A percentile compares a stretch with the other conserved stretches of the same genome.
phyloP scores from a whole-genome alignment of 371 early-diverging fungal species.

The Rhizopus delemar region DNA sequence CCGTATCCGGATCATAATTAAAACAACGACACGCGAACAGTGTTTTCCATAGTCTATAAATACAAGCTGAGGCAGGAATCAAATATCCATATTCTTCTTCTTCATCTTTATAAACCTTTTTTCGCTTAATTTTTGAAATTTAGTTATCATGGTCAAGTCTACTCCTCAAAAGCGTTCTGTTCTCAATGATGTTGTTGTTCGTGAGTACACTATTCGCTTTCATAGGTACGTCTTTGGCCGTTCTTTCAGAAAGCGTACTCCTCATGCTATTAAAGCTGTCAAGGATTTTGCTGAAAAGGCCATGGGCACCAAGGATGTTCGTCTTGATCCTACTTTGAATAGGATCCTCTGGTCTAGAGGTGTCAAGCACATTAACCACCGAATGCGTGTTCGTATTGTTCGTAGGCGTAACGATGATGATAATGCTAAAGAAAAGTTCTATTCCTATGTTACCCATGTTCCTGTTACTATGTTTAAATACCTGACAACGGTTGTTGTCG shows the following conservation, averaged over 20 bases:
- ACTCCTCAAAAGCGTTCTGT: constrained; percentile 63
- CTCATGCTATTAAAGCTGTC: constrained; percentile 90
- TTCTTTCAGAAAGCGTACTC: constrained; percentile 95
- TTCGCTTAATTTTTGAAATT: too few species aligned
- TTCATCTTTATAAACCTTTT: too few species aligned
- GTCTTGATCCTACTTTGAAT: constrained; percentile 79
- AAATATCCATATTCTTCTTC: too few species aligned
- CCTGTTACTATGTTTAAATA: constrained; percentile 71
- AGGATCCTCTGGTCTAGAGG: constrained; percentile 87
- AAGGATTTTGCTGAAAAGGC: constrained; percentile 71
- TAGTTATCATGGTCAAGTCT: constrained; percentile 11
- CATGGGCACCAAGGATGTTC: constrained; percentile 40
- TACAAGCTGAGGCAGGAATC: too few species aligned
- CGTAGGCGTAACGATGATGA: constrained; percentile 94
- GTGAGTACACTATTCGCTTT: constrained; percentile 94
- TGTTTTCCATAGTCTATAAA: too few species aligned
- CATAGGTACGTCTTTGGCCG: constrained; percentile 85
- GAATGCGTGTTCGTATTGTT: constrained; percentile 89
- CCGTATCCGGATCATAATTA: too few species aligned
- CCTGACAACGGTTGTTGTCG: too few species aligned
- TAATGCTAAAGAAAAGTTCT: constrained; percentile 91
- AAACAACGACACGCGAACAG: too few species aligned
- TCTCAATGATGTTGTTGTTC: constrained; percentile 75
- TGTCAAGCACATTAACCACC: constrained; percentile 87
- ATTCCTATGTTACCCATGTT: constrained; percentile 86